Base-by-base conservation (phyloP, 257 asterid genomes). In the Primulina huaijiensis region DNA sequence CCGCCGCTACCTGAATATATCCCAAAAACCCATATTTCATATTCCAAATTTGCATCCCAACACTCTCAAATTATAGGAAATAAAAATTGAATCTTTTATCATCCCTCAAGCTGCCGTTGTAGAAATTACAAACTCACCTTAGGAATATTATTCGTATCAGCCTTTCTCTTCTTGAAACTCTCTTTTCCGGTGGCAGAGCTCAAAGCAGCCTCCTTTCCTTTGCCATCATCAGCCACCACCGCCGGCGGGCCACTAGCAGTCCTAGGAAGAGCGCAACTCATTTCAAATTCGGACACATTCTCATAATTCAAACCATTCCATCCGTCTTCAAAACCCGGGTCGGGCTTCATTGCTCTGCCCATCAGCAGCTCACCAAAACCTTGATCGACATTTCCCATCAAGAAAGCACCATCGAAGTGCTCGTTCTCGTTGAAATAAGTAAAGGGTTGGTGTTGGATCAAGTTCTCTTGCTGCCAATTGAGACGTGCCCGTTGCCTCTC, bases 111-210 rank as follows among this genome's bases (percentile, higher is more conserved):
- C 16, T 9, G 50, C 23, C 1, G 9, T 3, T 21, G 52, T 17
- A 6, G 9, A 67, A 20, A 52, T 30, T 8, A n/a, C 16, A 29
- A 53, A 53, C 40, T 34, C 68, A 84, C 95, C 96, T 85, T 85
- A 20, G 40, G 82, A 43, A 69, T 66, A 2, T 69, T 88, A 25
- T 71, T 67, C 75, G 74, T 80, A 11, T 85, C 87, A 1, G 89
- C 78, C 76, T 89, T 86, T 73, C 94, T 80, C 76, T 89, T 92
- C 85, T 77, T 89, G 73, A 67, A 79, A 66, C 83, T 82, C 57
- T 83, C 84, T 60, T 65, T 76, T 10, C 80, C 89, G 46, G 78
- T 33, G 38, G 71, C 72, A 55, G 82, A 67, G 72, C 79, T 65
- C 64, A 30, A 2, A 31, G 68, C 75, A 20, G 65, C 78, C 67